Percentiles rank a stretch among this genome's conserved stretches.
Conservation (phyloP, 768 basidiomycete species). For the Phanerochaete carnosa region DNA sequence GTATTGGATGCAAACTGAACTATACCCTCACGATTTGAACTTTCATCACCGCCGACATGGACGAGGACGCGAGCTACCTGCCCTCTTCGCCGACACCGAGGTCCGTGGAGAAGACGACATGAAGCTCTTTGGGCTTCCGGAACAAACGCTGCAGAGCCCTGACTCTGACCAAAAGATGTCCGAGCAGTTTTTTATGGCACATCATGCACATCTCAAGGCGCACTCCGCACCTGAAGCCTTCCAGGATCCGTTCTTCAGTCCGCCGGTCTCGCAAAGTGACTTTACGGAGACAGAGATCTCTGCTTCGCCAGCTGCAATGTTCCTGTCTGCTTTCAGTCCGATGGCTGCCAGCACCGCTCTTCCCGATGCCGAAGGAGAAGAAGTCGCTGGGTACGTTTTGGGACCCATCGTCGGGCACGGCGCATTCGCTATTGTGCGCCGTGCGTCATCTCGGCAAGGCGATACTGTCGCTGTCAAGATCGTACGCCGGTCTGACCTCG, state of each 20-base stretch:
- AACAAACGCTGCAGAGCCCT: neutral
- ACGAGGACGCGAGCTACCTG: constrained; percentile 3
- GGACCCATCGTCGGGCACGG: constrained; percentile 77
- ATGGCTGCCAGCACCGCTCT: constrained; percentile 30
- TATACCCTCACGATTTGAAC: neutral
- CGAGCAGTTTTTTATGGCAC: neutral
- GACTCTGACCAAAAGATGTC: constrained; percentile 11
- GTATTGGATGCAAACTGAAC: neutral
- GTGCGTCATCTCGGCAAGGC: constrained; percentile 58
- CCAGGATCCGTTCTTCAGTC: constrained; percentile 11
- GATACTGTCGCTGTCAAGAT: constrained; percentile 82
- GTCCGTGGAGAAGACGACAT: neutral
- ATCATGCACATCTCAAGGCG: neutral
- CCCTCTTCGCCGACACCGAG: constrained; percentile 7
- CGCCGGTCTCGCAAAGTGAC: constrained; percentile 11
- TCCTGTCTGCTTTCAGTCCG: constrained; percentile 62
- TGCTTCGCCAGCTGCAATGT: constrained; percentile 70
- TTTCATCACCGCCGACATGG: neutral
- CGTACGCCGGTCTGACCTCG: constrained; percentile 56
- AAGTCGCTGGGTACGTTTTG: constrained; percentile 69
- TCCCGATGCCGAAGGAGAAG: constrained; percentile 66
- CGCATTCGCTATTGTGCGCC: constrained; percentile 76
- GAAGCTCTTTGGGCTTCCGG: neutral
- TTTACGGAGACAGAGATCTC: constrained; percentile 14
- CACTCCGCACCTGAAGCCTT: constrained; percentile 10